Base-by-base conservation (phyloP, 768 basidiomycete genomes). In the Hericium rajendrae region DNA sequence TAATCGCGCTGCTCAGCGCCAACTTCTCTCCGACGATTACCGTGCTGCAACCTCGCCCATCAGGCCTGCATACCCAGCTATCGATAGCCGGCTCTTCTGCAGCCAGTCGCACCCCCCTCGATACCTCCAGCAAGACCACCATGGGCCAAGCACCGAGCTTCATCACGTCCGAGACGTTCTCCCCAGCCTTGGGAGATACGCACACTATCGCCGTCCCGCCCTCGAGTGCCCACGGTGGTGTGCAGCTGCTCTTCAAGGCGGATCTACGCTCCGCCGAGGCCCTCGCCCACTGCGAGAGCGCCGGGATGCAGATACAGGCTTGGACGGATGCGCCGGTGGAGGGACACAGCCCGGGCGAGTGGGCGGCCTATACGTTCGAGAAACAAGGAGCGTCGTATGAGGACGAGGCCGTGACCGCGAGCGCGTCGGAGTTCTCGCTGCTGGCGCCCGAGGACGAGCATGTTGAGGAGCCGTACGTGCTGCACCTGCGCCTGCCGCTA, bases 281-380 rank as follows among this genome's bases (percentile, higher is more conserved):
- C 18, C 39, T 57, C 6, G 59, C 59, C 28, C 61, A 59, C 16
- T 53, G 54, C 55, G 53, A 40, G 46, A 52, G 49, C 2, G 55
- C 60, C 28, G 50, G 59, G 40, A 52, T 63, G 24, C 57, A 58
- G 41, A 59, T 65, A 12, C 61, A 65, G 57, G 62, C 59, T 6
- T 65, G 62, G 62, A 64, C 62, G 37, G 59, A 61, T 50, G 64
- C 62, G 4, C 60, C 63, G 51, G 56, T 57, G 38, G 55, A 53
- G 8, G 62, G 57, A 39, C 37, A 18, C 53, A 22, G 55, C 20
- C 51, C 66, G 20, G 60, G 57, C 40, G 5, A 55, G 49, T 65
- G 64, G 64, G 54, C 38, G 15, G 64, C 55, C 8, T 57, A 64
- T 39, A 48, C 61, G 24, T 65, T 65, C 32, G 56, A 58, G 40